Evolutionary conservation across 345 rosid genomes (phyloP).

Genomic region (Acer campestre): DNA sequence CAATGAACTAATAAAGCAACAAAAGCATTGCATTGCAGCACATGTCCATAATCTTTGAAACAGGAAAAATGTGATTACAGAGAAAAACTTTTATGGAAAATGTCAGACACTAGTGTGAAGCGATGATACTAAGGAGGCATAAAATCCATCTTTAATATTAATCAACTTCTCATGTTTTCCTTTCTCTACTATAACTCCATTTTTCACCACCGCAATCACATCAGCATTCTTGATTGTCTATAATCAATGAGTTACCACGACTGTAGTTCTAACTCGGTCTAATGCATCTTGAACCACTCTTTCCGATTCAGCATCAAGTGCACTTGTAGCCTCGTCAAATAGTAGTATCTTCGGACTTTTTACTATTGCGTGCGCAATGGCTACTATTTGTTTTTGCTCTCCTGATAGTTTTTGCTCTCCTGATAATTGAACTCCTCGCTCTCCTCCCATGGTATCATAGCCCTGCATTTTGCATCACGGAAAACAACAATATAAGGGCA

Average conservation of each 20-base stretch:
- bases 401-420: constrained; percentile 67
- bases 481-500: no score
- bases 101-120: constrained; percentile 34
- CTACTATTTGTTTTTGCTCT: constrained; percentile 60
- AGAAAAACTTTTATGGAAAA: not conserved
- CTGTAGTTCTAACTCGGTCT: constrained; percentile 44
- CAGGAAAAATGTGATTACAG: no score
- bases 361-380: constrained; percentile 58
- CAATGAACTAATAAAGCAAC: no score
- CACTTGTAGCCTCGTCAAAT: constrained; percentile 63
- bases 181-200: constrained; percentile 55
- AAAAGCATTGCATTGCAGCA: no score
- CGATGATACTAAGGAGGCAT: constrained; percentile 48
- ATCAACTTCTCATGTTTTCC: constrained; percentile 55
- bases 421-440: constrained; percentile 55
- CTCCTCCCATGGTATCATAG: constrained; percentile 54
- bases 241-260: constrained; percentile 55
- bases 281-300: constrained; percentile 54
- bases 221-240: constrained; percentile 64
- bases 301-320: constrained; percentile 62
- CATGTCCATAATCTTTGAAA: no score
- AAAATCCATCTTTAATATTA: constrained; percentile 39
- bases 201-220: constrained; percentile 54
- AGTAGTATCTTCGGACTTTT: constrained; percentile 53
- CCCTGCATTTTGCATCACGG: constrained; percentile 39